A percentile compares a stretch with the other conserved stretches of the same genome.
Conservation (phyloP, 768 basidiomycete genomes). For the Myochromella boudieri region DNA sequence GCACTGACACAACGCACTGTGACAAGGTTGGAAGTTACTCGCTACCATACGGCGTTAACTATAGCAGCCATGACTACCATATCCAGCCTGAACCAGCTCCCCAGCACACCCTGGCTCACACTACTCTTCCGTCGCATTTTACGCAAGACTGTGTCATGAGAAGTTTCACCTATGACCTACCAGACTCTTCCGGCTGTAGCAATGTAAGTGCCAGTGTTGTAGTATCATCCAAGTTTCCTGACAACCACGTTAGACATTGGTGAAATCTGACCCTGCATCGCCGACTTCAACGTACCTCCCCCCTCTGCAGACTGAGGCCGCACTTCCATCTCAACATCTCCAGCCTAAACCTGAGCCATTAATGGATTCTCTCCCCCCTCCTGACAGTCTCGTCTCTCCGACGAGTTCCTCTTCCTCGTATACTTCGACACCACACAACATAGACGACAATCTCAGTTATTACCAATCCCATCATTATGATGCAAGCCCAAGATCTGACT, state of each 20-base stretch:
- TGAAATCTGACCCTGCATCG: no score
- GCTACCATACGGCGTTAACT: no score
- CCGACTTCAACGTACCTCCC: background rate
- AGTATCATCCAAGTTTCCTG: no score
- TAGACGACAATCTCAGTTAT: background rate
- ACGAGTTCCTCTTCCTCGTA: conserved; percentile 6
- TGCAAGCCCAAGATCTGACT: background rate
- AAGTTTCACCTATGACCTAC: background rate
- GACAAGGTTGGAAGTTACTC: no score
- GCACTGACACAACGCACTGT: no score
- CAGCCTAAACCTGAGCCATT: conserved; percentile 6
- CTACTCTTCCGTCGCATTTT: conserved; percentile 1
- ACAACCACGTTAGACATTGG: no score
- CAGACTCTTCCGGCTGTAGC: background rate
- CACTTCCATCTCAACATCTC: conserved; percentile 10
- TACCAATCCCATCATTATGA: background rate
- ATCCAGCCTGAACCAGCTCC: background rate
- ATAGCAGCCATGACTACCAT: background rate
- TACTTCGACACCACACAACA: conserved; percentile 2
- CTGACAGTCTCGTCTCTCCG: conserved; percentile 3
- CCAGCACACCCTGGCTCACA: conserved; percentile 6
- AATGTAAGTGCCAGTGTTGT: no score
- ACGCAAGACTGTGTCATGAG: conserved; percentile 2
- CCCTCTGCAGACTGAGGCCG: conserved; percentile 1
- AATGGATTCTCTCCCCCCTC: conserved; percentile 21